Base-by-base conservation (phyloP, 192 early-diverging fungal species). In the Rhizophagus sp. region DNA sequence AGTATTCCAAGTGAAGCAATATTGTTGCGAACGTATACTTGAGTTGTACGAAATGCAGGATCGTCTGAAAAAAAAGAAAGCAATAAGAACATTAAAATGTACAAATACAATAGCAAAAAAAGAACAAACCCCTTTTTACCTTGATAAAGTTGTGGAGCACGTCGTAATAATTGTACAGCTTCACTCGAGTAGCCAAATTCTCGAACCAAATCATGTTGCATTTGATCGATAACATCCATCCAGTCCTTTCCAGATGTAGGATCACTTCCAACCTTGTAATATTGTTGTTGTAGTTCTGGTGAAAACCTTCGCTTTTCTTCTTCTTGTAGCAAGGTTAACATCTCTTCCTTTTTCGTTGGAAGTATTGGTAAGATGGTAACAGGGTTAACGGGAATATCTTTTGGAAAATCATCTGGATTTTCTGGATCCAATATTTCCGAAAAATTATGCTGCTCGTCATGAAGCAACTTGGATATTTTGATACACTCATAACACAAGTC, bases 21-120 rank as follows among this genome's bases (percentile, higher is more conserved):
- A 49, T 74, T 74, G 22, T 74, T 74, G 52, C 73, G 73, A 74
- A 74, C 73, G 22, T 74, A 74, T 36, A 74, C 41, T 74, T 74
- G 73, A 61, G 73, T 74, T 11, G n/a, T 61, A 30, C 25, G n/a
- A 52, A 74, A 74, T 61, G 11, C 49, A 74, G 50, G 50, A 61
- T 74, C 47, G 61, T 61, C 73, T 74, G 3, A 24, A n/a, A 30
- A 61, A 11, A 33, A 33, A 33, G n/a, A 2, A 74, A 52, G 22
- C 10, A 61, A 30, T 33, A 3, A 74, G 13, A 8, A 13, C 39
- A 41, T 41, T 6, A 41, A n/a, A 22, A 25, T 25, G 13, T 27
- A 41, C 25, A 22, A 17, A 33, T 34, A 0, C 0, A 74, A 57
- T 52, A 50, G 24, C 11, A 74, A 49, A 73, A 50, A 27, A 12